Conservation (phyloP, 805 yeast species). For the Saccharomycopsis fermentans region DNA sequence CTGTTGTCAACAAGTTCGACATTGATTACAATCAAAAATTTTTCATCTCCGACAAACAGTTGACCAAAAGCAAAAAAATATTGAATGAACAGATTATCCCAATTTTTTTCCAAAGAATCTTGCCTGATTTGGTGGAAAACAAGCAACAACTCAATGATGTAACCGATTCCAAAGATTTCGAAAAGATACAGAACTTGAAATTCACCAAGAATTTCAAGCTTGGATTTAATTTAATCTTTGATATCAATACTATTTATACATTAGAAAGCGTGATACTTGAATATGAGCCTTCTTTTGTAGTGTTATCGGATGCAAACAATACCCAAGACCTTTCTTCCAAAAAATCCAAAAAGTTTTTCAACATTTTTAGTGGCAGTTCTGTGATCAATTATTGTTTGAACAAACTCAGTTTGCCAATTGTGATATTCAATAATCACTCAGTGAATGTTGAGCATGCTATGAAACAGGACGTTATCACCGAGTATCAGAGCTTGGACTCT, state of each 20-base stretch:
- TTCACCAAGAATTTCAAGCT: conserved; percentile 1
- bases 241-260: conserved; percentile 7
- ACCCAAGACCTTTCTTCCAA: background rate
- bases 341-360: conserved; percentile 3
- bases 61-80: background rate
- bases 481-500: background rate
- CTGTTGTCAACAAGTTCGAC: conserved; percentile 9
- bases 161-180: background rate
- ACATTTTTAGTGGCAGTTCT: background rate
- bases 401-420: conserved; percentile 10
- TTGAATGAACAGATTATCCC: conserved; percentile 5
- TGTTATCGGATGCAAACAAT: conserved; percentile 10
- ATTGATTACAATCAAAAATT: conserved; percentile 8
- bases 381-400: conserved; percentile 12
- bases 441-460: background rate
- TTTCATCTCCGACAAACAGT: conserved; percentile 1
- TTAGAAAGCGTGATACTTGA: conserved; percentile 11
- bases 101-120: background rate
- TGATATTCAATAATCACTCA: conserved; percentile 9
- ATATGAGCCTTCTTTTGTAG: conserved; percentile 9
- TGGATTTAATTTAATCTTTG: conserved; percentile 14
- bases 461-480: background rate
- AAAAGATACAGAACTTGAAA: background rate
- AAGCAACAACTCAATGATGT: background rate
- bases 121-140: background rate